Base-by-base conservation (phyloP, 2,329 filamentous ascomycete genomes). In the Verticillium nubilum region DNA sequence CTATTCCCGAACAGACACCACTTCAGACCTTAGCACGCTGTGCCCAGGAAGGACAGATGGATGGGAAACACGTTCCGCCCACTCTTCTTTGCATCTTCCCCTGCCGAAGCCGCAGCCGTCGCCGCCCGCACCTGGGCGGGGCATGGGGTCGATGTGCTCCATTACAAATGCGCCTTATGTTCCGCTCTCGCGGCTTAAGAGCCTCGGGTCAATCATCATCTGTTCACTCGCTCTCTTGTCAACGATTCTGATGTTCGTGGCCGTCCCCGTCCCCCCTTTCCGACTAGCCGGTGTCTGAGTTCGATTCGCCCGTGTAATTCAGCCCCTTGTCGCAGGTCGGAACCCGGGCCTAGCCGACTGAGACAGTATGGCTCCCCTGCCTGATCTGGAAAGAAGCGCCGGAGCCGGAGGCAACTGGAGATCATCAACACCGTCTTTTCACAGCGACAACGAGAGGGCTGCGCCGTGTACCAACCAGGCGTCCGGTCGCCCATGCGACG, bases 351-450 rank as follows among this genome's bases (percentile, higher is more conserved):
- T 19, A 23, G 6, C 42, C 42, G 42, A 13, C 7, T 50, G 19
- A 25, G 42, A 50, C 42, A 50, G 17, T 19, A 64, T 64, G 62
- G 23, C 55, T 29, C 29, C 60, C 28, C 6, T 19, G 19, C 42
- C 58, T 25, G 59, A 63, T 23, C 54, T 58, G 25, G 62, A 61
- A 58, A 61, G 57, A 31, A 59, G 53, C 42, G 55, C 59, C 59
- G 33, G 56, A 54, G 59, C 53, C 47, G 58, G 26, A 31, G 59
- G 61, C 27, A 42, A 55, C 52, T 58, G 54, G 35, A 64, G 47
- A 15, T 55, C 57, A 4, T 52, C 55, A n/a, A 57, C 59, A 23
- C 42, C 42, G 13, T 33, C 59, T 50, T 47, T 52, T 33, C 61
- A 60, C 35, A 52, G 59, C 54, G 56, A 60, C 50, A 56, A 60